A percentile compares a stretch with the other conserved stretches of the same genome.
phyloP scores from a whole-genome alignment of 75 land plant genomes.

The Pinus albicaulis region DNA sequence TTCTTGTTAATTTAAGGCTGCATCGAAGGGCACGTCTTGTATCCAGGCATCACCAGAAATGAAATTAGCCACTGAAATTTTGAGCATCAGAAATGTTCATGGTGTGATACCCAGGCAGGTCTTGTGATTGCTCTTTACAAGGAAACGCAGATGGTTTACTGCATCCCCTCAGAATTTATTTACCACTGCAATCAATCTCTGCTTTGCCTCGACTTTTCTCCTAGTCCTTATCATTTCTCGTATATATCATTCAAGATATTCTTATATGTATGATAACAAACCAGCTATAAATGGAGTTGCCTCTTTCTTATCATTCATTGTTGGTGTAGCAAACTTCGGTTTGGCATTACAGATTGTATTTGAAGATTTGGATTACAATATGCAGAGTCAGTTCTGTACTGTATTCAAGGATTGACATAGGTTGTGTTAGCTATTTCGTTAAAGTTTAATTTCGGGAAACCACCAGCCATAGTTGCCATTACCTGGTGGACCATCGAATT shows the following conservation, averaged over 20 bases:
- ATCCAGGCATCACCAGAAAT: too few species aligned
- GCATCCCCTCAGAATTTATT: background rate
- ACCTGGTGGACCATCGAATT: slow-evolving; percentile 37
- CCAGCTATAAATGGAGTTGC: background rate
- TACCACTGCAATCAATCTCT: background rate
- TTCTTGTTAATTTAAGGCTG: too few species aligned
- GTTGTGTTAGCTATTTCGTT: slow-evolving; percentile 25
- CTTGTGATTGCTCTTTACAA: background rate
- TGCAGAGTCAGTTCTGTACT: slow-evolving; percentile 11
- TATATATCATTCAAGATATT: background rate
- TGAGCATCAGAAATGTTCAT: too few species aligned
- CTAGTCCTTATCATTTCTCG: background rate
- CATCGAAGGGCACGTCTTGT: too few species aligned
- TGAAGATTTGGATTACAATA: background rate
- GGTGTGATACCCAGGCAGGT: too few species aligned
- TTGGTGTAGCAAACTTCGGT: slow-evolving; percentile 19
- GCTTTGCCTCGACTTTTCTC: background rate
- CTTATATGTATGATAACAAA: background rate
- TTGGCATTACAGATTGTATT: slow-evolving; percentile 14
- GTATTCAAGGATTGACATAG: slow-evolving; percentile 35
- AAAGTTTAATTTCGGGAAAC: slow-evolving; percentile 16
- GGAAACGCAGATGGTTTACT: background rate
- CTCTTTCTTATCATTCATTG: slow-evolving; percentile 1
- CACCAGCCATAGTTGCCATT: slow-evolving; percentile 12
- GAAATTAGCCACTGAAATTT: too few species aligned